These are phyloP conservation scores for Ceratobasidium sp. DNA, from an alignment of 1,284 basidiomycete species.

Conservation along the genomic window DNA sequence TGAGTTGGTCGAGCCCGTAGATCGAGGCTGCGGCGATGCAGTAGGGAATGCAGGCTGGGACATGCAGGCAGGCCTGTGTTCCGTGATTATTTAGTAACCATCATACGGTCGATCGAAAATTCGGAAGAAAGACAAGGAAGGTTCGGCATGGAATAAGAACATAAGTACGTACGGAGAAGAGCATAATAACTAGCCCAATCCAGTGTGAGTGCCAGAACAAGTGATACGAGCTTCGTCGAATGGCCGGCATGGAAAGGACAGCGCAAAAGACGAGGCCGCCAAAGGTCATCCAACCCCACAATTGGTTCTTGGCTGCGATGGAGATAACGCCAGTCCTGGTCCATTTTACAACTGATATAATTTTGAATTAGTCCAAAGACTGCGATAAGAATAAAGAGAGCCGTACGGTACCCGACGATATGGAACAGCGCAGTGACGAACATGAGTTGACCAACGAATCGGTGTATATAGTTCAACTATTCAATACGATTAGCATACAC, in stretches of 20 bases:
- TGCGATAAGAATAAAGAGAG: too few species aligned
- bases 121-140: too few species aligned
- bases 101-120: too few species aligned
- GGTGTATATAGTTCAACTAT: constrained; percentile 49
- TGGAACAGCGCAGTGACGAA: constrained; percentile 49
- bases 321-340: constrained; percentile 34
- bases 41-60: constrained; percentile 47
- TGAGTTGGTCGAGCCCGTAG: constrained; percentile 49
- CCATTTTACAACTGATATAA: constrained; percentile 49
- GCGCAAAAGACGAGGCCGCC: constrained; percentile 47
- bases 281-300: constrained; percentile 48
- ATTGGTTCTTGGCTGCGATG: constrained; percentile 40
- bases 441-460: constrained; percentile 49
- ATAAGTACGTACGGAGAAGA: constrained; percentile 46
- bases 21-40: constrained; percentile 44
- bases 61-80: constrained; percentile 46
- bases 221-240: constrained; percentile 45
- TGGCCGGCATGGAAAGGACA: constrained; percentile 42
- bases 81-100: too few species aligned
- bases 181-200: constrained; percentile 47
- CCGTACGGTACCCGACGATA: constrained; percentile 47
- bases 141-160: not conserved
- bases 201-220: constrained; percentile 48
- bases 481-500: not conserved
- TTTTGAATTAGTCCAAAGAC: too few species aligned